phyloP scores from a whole-genome alignment of 1,139 yeast species.

The Pneumocystis wakefieldiae region DNA sequence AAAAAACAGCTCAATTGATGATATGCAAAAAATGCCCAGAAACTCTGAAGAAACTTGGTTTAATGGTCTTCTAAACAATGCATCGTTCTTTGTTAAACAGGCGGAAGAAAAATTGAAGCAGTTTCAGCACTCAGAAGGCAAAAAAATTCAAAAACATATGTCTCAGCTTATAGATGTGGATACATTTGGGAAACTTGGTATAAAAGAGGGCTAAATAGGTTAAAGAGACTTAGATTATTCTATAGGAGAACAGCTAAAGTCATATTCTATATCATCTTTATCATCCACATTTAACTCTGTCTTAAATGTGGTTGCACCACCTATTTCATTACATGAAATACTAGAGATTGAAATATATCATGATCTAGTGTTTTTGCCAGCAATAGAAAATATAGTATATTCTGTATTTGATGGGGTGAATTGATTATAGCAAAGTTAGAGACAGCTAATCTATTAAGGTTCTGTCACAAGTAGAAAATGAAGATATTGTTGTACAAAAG shows the following conservation, averaged over 20 bases:
- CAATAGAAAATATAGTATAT: slow-evolving; percentile 49
- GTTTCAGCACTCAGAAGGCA: background rate
- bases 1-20: background rate
- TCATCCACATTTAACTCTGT: slow-evolving; percentile 19
- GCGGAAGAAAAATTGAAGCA: background rate
- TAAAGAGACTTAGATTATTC: background rate
- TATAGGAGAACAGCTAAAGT: background rate
- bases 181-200: background rate
- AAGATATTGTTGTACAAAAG: slow-evolving; percentile 28
- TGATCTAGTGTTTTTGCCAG: slow-evolving; percentile 61
- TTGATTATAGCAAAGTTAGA: slow-evolving; percentile 71
- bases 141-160: background rate
- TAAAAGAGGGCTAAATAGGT: background rate
- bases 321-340: slow-evolving; percentile 48
- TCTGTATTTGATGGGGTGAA: slow-evolving; percentile 60
- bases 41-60: background rate
- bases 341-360: slow-evolving; percentile 68
- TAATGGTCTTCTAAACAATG: background rate
- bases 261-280: background rate
- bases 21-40: background rate
- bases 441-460: slow-evolving; percentile 21
- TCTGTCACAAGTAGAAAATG: slow-evolving; percentile 7
- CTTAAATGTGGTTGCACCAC: slow-evolving; percentile 41
- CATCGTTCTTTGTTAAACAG: background rate
- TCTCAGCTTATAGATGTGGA: background rate